phyloP scores from a whole-genome alignment of 768 basidiomycete genomes.

The Amylocystis lapponica region DNA sequence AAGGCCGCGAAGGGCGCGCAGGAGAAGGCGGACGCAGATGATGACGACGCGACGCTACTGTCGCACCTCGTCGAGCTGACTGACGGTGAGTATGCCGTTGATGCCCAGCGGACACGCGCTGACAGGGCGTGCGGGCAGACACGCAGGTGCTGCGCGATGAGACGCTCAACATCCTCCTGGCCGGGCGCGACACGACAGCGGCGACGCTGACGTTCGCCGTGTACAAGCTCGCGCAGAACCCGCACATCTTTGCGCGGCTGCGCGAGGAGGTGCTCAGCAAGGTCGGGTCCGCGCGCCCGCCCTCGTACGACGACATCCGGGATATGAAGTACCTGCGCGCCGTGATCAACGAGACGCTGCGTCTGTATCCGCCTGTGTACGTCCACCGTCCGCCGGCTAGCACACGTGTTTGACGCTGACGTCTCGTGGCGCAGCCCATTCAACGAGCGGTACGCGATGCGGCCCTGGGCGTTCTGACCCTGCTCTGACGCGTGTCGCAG shows the following conservation, averaged over 20 bases:
- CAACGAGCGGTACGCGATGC: not conserved
- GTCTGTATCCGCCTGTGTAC: constrained; percentile 11
- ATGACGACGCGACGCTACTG: constrained; percentile 30
- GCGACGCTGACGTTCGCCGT: constrained; percentile 40
- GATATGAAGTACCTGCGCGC: constrained; percentile 44
- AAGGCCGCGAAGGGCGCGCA: constrained; percentile 21
- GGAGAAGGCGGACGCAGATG: constrained; percentile 10
- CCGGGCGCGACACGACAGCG: constrained; percentile 21
- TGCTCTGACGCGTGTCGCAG: constrained; percentile 16
- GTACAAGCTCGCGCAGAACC: constrained; percentile 52
- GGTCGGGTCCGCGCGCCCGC: constrained; percentile 38
- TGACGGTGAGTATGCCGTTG: constrained; percentile 24
- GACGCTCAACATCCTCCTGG: constrained; percentile 19
- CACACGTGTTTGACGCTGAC: not conserved
- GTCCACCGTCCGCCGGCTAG: not conserved
- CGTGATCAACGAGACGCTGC: constrained; percentile 17
- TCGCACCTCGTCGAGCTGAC: constrained; percentile 34
- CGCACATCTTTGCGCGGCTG: constrained; percentile 38
- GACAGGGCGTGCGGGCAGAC: constrained; percentile 21
- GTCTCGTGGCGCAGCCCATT: too few relatives aligned
- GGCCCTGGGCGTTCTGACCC: not conserved
- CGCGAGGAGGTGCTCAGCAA: constrained; percentile 43
- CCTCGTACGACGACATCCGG: constrained; percentile 50
- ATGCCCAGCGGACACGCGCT: not conserved
- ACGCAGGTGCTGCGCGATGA: constrained; percentile 36